Evolutionary conservation across 2,329 filamentous ascomycete genomes (phyloP), one percentile per base, ranked within the genome.

Genomic region (Sporothrix schenckii): DNA sequence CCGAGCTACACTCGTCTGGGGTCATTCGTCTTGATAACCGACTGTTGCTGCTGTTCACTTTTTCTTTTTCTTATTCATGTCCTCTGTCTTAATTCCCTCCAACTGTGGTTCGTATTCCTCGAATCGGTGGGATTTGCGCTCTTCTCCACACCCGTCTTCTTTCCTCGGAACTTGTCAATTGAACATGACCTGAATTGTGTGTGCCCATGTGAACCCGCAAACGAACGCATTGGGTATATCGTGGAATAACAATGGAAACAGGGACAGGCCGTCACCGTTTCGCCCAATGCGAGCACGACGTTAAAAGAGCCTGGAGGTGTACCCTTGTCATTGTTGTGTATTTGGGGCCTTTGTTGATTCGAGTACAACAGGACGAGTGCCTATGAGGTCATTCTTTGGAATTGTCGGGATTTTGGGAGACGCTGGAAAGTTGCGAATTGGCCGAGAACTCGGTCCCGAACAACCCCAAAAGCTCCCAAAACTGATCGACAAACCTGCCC

Each of bases 221-320:
- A 19, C 21, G 54, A 58, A n/a, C 16, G n/a, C 16, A 58, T 41
- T 39, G 27, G 21, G 7, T n/a, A 19, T 5, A 4, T 39, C 3
- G 30, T 30, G 4, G 27, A 30, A n/a, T 58, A 2, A n/a, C 44
- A 5, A 2, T 14, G 1, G 30, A 34, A 19, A 11, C n/a, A 7
- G 30, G 54, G 39, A 49, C 61, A 65, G 50, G 44, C n/a, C 61
- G 50, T 6, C 61, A 50, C n/a, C 16, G 24, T 65, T 34, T 65
- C 61, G 50, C 34, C 24, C 14, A 34, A 34, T 65, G 44, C 61
- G 44, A 44, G 27, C 27, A 60, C 30, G 16, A 60, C 16, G 19
- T 14, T 3, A 34, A 19, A 11, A 16, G 44, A 47, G 44, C 52
- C 11, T 19, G 27, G 16, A 58, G 27, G n/a, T 21, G 54, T 39